Evolutionary conservation across 2,329 filamentous ascomycete species (phyloP).

Genomic region (Aureobasidium vineae): DNA sequence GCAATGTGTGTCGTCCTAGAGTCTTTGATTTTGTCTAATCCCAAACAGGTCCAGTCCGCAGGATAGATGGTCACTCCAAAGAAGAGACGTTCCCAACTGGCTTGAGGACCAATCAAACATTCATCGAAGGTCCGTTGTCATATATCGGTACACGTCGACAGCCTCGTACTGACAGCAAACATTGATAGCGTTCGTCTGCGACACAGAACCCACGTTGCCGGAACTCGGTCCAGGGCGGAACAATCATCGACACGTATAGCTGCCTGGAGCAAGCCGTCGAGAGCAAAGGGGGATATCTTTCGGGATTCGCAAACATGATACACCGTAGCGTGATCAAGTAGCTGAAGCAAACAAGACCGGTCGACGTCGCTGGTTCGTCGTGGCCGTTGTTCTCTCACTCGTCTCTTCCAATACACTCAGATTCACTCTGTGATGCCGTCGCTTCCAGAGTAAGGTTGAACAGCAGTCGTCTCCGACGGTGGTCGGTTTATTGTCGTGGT

Average conservation of each 20-base stretch:
- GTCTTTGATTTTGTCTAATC: neutral
- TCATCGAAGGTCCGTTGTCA: neutral
- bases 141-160: neutral
- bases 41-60: neutral
- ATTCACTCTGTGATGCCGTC: neutral
- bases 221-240: neutral
- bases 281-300: neutral
- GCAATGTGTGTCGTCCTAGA: neutral
- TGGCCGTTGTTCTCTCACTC: neutral
- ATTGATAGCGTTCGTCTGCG: neutral
- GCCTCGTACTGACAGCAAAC: neutral
- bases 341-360: conserved; percentile 1
- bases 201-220: neutral
- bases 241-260: neutral
- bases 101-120: neutral
- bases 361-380: neutral
- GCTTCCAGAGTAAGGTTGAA: neutral
- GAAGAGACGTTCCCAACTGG: neutral
- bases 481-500: conserved; percentile 7
- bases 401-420: neutral
- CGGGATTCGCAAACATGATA: neutral
- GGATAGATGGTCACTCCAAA: neutral
- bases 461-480: neutral
- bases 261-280: neutral
- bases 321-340: neutral